phyloP scores from a whole-genome alignment of 768 basidiomycete species.

The Tylopilus balloui region DNA sequence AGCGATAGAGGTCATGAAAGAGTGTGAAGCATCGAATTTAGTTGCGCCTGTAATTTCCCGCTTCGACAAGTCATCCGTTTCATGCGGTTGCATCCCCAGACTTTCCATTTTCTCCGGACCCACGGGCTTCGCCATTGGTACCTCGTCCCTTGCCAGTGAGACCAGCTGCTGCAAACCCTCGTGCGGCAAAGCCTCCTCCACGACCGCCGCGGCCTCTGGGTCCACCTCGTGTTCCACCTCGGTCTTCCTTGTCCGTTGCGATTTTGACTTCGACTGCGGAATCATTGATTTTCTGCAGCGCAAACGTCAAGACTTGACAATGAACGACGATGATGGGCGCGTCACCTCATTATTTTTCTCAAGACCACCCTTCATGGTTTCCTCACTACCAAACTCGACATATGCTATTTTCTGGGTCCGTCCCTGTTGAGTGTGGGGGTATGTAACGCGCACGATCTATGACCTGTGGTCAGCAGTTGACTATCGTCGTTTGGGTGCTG shows the following conservation, averaged over 20 bases:
- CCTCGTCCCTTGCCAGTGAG: conserved; percentile 40
- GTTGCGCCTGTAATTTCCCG: conserved; percentile 17
- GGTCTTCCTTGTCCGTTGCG: conserved; percentile 55
- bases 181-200: conserved; percentile 49
- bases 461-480: not conserved
- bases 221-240: conserved; percentile 42
- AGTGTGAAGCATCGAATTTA: conserved; percentile 15
- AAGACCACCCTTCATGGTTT: conserved; percentile 74
- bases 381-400: conserved; percentile 88
- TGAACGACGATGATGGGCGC: conserved; percentile 12
- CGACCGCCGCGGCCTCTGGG: conserved; percentile 50
- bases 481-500: not conserved
- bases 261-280: conserved; percentile 62
- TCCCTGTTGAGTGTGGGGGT: conserved; percentile 46
- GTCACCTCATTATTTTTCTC: conserved; percentile 68
- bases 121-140: conserved; percentile 28
- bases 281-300: conserved; percentile 64
- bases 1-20: conserved; percentile 15
- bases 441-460: conserved; percentile 66
- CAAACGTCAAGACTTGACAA: conserved; percentile 6
- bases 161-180: conserved; percentile 68
- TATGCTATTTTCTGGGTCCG: conserved; percentile 65
- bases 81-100: conserved; percentile 23
- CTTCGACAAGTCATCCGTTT: conserved; percentile 15
- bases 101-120: conserved; percentile 27